phyloP scores from a whole-genome alignment of 1,284 basidiomycete genomes.

The Chalciporus sp. region DNA sequence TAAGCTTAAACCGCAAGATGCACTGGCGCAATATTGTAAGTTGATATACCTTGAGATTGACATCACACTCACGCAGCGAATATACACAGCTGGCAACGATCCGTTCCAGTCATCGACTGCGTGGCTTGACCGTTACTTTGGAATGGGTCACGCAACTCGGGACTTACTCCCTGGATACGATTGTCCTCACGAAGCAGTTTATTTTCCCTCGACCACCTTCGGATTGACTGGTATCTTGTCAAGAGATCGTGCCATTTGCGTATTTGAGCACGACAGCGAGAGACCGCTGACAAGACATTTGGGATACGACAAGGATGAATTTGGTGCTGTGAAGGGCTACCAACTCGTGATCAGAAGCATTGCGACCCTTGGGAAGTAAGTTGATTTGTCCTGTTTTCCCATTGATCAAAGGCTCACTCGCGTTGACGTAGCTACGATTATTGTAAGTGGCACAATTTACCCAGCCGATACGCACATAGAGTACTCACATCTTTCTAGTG shows the following conservation, averaged over 20 bases:
- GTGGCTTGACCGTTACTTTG: conserved; percentile 68
- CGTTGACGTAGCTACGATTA: conserved; percentile 52
- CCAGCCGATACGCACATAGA: not conserved
- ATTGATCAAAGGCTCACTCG: not conserved
- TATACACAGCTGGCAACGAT: conserved; percentile 55
- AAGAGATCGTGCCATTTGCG: conserved; percentile 57
- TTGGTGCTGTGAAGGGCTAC: conserved; percentile 62
- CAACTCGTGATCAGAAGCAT: conserved; percentile 58
- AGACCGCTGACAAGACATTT: conserved; percentile 62
- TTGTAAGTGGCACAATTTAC: conserved; percentile 37
- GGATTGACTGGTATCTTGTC: conserved; percentile 44
- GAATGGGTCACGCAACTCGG: conserved; percentile 58
- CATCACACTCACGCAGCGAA: not conserved
- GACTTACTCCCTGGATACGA: conserved; percentile 66
- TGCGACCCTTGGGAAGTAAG: conserved; percentile 64
- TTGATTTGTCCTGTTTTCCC: not conserved
- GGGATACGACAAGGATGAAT: conserved; percentile 52
- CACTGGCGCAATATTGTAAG: conserved; percentile 62
- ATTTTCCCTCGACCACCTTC: conserved; percentile 59
- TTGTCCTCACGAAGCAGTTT: conserved; percentile 62
- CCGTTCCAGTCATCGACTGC: conserved; percentile 64
- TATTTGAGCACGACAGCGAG: conserved; percentile 64
- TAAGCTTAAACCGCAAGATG: conserved; percentile 59
- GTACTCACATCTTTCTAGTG: conserved; percentile 33
- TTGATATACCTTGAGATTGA: not conserved